Conservation (phyloP, 306 rosid species). For the Potentilla sterilis region DNA sequence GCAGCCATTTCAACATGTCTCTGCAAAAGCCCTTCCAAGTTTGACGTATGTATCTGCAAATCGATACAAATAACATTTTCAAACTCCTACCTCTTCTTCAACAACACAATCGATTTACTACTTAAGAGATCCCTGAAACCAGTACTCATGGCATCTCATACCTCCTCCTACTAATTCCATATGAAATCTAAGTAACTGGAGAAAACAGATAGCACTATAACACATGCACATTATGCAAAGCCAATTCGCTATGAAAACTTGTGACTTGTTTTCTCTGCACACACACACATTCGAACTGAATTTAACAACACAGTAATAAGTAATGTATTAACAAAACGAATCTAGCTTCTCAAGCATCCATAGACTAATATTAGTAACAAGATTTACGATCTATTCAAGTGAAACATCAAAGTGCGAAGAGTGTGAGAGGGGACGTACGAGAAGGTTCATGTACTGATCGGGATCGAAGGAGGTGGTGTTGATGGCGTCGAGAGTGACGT, state of each 20-base stretch:
- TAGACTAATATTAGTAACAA: not conserved
- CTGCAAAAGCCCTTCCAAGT: conserved; percentile 79
- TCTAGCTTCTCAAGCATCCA: not conserved
- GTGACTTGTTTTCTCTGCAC: too few species aligned
- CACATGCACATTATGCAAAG: not conserved
- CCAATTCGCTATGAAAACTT: not conserved
- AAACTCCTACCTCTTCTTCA: conserved; percentile 2
- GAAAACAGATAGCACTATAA: not conserved
- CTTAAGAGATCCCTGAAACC: not conserved
- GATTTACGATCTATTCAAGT: too few species aligned
- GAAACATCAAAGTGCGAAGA: too few species aligned
- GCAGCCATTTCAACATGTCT: conserved; percentile 87
- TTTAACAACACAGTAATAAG: not conserved
- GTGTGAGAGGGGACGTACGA: conserved; percentile 36
- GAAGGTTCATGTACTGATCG: conserved; percentile 78
- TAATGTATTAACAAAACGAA: not conserved
- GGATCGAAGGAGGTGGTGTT: conserved; percentile 76
- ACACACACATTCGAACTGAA: not conserved
- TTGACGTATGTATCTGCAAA: conserved; percentile 58
- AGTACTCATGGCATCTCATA: not conserved
- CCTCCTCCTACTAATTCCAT: not conserved
- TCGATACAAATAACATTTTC: conserved; percentile 10
- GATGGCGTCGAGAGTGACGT: conserved; percentile 66
- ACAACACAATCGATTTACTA: not conserved
- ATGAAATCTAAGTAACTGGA: not conserved